A percentile compares a stretch with the other conserved stretches of the same genome.
These are phyloP conservation scores for Platanus orientalis DNA, from an alignment of 164 flowering plant genomes.

Conservation along the genomic window DNA sequence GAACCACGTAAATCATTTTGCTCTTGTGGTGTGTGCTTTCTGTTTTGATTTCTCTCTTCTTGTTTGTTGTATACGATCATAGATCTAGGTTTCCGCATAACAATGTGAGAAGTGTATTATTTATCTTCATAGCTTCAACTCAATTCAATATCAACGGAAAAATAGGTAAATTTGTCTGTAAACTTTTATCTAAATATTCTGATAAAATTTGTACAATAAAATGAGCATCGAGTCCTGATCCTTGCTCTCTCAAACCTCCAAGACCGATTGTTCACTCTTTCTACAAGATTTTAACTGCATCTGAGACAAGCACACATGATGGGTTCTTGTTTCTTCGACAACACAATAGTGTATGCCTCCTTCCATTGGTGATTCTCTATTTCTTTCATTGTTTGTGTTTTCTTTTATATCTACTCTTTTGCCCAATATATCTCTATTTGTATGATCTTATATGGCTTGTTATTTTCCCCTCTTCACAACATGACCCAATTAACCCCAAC, in stretches of 20 bases:
- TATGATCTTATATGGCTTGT: neutral
- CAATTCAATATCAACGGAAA: neutral
- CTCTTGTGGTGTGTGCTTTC: no score
- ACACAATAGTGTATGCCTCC: constrained; percentile 88
- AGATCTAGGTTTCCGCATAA: no score
- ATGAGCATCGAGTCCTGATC: constrained; percentile 57
- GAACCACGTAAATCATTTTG: no score
- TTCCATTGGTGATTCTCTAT: constrained; percentile 59
- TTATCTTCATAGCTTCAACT: neutral
- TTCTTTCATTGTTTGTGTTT: neutral
- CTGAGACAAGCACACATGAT: constrained; percentile 97
- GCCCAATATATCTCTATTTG: neutral
- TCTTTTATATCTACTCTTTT: neutral
- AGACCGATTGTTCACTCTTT: constrained; percentile 58
- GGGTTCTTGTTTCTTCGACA: constrained; percentile 92
- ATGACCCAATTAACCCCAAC: constrained; percentile 68
- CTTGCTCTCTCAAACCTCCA: constrained; percentile 32
- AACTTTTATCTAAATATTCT: neutral
- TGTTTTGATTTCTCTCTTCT: no score
- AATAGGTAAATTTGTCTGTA: neutral
- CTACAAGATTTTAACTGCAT: constrained; percentile 87
- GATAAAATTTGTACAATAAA: constrained; percentile 37
- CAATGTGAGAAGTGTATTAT: constrained; percentile 38
- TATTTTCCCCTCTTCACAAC: constrained; percentile 37
- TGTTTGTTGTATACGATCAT: no score